Conservation (phyloP, 2,329 filamentous ascomycete species). For the Raffaelea ambrosiae region DNA sequence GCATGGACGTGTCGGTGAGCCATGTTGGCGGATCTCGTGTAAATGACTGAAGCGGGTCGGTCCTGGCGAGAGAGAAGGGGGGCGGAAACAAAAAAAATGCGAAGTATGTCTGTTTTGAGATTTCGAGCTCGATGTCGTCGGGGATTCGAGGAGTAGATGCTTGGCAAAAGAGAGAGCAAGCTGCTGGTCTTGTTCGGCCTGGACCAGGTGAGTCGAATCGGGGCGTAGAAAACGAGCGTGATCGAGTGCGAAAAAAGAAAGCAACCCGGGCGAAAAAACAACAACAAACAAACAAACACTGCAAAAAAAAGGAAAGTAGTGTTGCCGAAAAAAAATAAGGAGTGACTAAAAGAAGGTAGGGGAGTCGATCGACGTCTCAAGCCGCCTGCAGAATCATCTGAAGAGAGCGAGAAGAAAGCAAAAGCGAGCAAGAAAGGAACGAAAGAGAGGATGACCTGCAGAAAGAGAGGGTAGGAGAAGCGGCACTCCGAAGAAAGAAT, state of each 20-base stretch:
- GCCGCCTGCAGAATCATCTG: background rate
- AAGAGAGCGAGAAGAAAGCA: background rate
- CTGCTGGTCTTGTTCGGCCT: too few species aligned
- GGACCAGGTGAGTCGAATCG: too few species aligned
- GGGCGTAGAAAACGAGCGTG: background rate
- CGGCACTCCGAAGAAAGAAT: slow-evolving; percentile 5
- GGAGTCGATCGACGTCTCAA: slow-evolving; percentile 13
- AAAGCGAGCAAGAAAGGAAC: slow-evolving; percentile 1
- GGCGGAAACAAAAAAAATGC: background rate
- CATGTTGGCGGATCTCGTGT: slow-evolving; percentile 3
- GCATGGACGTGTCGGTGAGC: slow-evolving; percentile 1
- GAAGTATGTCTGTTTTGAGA: too few species aligned
- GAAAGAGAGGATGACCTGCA: slow-evolving; percentile 4
- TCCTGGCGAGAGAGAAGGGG: background rate
- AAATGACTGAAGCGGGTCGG: too few species aligned
- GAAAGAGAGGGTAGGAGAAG: slow-evolving; percentile 1
- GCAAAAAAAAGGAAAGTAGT: background rate
- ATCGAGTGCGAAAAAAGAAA: background rate
- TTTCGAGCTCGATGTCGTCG: too few species aligned
- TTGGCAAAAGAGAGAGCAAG: too few species aligned
- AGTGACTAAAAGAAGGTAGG: slow-evolving; percentile 1
- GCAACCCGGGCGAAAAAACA: background rate
- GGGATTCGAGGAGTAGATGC: too few species aligned
- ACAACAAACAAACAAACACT: background rate
- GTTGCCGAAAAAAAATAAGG: too few species aligned